A percentile compares a stretch with the other conserved stretches of the same genome.
Evolutionary conservation across 2,329 filamentous ascomycete species (phyloP).

Genomic region (Exophiala mesophila): DNA sequence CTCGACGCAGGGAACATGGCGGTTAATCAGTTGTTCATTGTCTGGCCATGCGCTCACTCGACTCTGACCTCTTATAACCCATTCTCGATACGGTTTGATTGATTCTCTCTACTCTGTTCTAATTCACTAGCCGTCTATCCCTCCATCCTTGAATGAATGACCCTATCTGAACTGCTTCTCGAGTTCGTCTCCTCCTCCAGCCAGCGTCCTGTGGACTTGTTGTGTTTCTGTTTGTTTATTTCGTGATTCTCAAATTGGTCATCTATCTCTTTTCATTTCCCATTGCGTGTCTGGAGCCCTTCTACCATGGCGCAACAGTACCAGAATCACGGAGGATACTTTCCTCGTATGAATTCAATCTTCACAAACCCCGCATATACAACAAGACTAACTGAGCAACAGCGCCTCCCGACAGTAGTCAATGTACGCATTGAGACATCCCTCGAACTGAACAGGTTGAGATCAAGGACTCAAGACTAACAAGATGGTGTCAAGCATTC

Average conservation of each 20-base stretch:
- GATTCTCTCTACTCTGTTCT: background rate
- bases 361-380: background rate
- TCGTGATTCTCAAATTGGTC: no score
- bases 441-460: background rate
- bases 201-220: no score
- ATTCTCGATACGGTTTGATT: no score
- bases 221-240: background rate
- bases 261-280: no score
- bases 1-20: constrained; percentile 11
- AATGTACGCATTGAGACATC: constrained; percentile 12
- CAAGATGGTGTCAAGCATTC: no score
- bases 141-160: no score
- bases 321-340: constrained; percentile 26
- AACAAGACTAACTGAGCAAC: constrained; percentile 5
- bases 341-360: constrained; percentile 25
- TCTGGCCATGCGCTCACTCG: constrained; percentile 1
- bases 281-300: no score
- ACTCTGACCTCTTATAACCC: background rate
- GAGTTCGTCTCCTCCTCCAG: no score
- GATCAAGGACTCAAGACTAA: constrained; percentile 7
- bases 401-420: constrained; percentile 22
- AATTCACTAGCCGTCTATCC: no score
- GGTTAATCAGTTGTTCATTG: no score
- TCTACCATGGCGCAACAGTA: constrained; percentile 1
- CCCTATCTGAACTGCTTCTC: no score